Evolutionary conservation across 2,329 filamentous ascomycete genomes (phyloP).

Genomic region (Aspergillus unguis): DNA sequence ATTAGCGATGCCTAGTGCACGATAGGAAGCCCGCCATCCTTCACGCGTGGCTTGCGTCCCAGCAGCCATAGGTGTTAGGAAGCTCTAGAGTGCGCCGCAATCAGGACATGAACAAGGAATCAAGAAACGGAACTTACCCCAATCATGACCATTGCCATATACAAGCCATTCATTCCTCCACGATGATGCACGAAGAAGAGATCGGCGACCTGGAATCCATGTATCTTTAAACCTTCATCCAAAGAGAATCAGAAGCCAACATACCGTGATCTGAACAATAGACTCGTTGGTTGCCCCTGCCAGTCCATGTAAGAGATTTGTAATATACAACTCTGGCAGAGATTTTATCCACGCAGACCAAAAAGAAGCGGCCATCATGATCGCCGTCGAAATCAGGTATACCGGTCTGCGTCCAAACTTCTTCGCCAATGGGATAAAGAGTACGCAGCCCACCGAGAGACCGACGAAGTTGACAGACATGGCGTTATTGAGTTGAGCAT

Average conservation of each 20-base stretch:
- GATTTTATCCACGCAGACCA: not conserved
- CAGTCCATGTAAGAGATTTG: conserved; percentile 9
- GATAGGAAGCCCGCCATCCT: conserved; percentile 54
- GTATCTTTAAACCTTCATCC: no score
- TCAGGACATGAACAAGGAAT: no score
- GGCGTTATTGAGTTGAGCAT: conserved; percentile 9
- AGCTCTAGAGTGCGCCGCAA: no score
- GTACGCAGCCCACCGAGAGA: conserved; percentile 8
- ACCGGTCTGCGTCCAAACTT: conserved; percentile 11
- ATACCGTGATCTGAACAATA: conserved; percentile 14
- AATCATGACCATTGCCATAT: conserved; percentile 2
- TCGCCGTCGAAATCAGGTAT: conserved; percentile 1
- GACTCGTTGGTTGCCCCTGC: conserved; percentile 13
- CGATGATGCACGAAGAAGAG: conserved; percentile 17
- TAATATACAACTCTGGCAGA: not conserved
- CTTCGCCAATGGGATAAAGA: conserved; percentile 14
- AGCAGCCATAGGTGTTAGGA: conserved; percentile 11
- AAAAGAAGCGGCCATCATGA: not conserved
- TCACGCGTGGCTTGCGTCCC: conserved; percentile 36
- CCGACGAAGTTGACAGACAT: conserved; percentile 12
- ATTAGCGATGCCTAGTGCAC: conserved; percentile 46
- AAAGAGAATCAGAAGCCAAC: no score
- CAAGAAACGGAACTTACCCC: no score
- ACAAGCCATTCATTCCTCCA: conserved; percentile 10
- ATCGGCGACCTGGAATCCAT: conserved; percentile 13